phyloP scores from a whole-genome alignment of 1,139 yeast genomes.

The Blastobotrys proliferans region DNA sequence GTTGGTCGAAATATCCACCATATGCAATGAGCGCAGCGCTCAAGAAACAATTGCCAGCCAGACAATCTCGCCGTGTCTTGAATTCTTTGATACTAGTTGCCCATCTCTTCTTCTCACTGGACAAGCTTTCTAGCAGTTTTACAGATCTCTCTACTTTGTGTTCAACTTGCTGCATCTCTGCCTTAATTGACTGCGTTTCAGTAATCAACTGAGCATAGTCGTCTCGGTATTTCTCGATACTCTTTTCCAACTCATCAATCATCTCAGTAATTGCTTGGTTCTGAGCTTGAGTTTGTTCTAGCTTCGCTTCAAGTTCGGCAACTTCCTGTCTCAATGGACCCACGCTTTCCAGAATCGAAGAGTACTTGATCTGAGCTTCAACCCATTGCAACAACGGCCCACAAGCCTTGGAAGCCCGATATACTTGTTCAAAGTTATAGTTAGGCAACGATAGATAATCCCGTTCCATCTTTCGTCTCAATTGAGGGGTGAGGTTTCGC shows the following conservation, averaged over 20 bases:
- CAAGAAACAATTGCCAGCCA: constrained; percentile 64
- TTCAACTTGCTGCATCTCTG: constrained; percentile 63
- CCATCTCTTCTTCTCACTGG: constrained; percentile 79
- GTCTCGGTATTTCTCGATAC: constrained; percentile 63
- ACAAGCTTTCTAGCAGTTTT: constrained; percentile 57
- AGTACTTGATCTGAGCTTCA: constrained; percentile 72
- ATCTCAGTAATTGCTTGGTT: constrained; percentile 69
- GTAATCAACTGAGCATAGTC: constrained; percentile 71
- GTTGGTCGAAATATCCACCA: constrained; percentile 59
- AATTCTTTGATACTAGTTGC: constrained; percentile 50
- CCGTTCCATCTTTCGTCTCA: constrained; percentile 53
- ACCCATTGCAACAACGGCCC: constrained; percentile 94
- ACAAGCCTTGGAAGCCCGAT: constrained; percentile 91
- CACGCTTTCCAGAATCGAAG: constrained; percentile 62
- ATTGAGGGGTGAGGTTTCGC: constrained; percentile 49
- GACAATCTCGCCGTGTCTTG: constrained; percentile 41
- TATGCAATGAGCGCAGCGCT: constrained; percentile 61
- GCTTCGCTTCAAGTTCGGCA: constrained; percentile 50
- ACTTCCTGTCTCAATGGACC: constrained; percentile 77
- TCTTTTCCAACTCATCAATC: constrained; percentile 68
- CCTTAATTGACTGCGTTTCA: constrained; percentile 70
- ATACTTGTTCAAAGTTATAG: constrained; percentile 68
- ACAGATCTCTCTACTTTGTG: constrained; percentile 60
- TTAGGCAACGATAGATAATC: constrained; percentile 60
- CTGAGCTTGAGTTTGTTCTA: constrained; percentile 59